These are phyloP conservation scores for Russula sp. DNA, from an alignment of 768 basidiomycete species.

Conservation along the genomic window DNA sequence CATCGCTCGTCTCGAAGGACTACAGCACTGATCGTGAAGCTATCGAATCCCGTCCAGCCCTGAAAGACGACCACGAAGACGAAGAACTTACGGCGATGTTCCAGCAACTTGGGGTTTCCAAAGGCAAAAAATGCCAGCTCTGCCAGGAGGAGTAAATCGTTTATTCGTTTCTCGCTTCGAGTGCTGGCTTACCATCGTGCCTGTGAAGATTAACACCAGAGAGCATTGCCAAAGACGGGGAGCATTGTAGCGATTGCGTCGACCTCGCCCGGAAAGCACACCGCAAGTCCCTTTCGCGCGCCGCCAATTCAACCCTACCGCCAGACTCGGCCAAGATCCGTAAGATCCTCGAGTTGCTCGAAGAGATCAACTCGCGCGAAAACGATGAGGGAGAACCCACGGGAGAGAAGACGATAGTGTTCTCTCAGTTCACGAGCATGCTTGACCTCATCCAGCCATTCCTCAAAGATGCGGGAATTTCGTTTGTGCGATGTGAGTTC, in stretches of 20 bases:
- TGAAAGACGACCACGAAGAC: slow-evolving; percentile 46
- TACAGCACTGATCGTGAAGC: slow-evolving; percentile 70
- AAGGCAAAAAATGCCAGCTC: slow-evolving; percentile 62
- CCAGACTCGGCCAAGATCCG: slow-evolving; percentile 82
- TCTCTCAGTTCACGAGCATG: slow-evolving; percentile 89
- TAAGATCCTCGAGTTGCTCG: slow-evolving; percentile 68
- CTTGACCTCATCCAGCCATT: slow-evolving; percentile 84
- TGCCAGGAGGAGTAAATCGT: slow-evolving; percentile 62
- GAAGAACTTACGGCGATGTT: slow-evolving; percentile 72
- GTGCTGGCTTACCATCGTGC: neutral
- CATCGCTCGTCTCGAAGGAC: slow-evolving; percentile 71
- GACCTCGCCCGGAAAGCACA: slow-evolving; percentile 43
- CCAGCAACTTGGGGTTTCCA: slow-evolving; percentile 54
- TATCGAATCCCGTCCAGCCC: slow-evolving; percentile 53
- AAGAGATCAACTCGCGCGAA: slow-evolving; percentile 51
- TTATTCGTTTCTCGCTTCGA: neutral
- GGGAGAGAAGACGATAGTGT: slow-evolving; percentile 89
- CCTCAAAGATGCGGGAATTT: slow-evolving; percentile 55
- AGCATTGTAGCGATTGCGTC: slow-evolving; percentile 55
- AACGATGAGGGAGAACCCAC: slow-evolving; percentile 29
- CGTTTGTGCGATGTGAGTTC: slow-evolving; percentile 84
- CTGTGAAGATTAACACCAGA: slow-evolving; percentile 32
- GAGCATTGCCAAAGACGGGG: slow-evolving; percentile 37
- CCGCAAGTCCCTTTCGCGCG: slow-evolving; percentile 29
- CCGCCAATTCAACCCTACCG: slow-evolving; percentile 37